Conservation (phyloP, 768 basidiomycete genomes). For the Tulasnella calospora region DNA sequence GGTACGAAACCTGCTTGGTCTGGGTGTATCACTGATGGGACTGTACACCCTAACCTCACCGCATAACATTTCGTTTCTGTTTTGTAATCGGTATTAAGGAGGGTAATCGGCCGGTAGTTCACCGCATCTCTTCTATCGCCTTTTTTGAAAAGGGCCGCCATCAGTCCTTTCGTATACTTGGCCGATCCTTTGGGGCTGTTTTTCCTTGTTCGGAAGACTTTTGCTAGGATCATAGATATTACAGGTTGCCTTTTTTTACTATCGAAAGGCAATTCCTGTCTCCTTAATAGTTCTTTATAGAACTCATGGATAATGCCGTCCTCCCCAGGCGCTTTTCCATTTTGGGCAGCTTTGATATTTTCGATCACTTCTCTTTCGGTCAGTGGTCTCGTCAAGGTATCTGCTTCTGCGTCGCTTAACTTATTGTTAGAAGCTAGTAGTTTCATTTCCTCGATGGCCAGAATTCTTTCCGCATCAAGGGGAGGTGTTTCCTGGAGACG, state of each 20-base stretch:
- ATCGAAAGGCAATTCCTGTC: not conserved
- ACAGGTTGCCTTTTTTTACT: not conserved
- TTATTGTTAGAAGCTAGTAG: not conserved
- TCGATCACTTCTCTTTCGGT: not conserved
- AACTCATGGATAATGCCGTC: conserved; percentile 16
- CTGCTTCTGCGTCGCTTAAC: not conserved
- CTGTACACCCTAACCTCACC: not conserved
- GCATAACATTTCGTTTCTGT: conserved; percentile 3
- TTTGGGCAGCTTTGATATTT: not conserved
- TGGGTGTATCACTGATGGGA: not conserved
- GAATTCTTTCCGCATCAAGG: not conserved
- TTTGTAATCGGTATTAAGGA: conserved; percentile 23
- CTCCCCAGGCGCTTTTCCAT: conserved; percentile 18
- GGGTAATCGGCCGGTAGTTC: conserved; percentile 22
- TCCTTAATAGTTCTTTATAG: not conserved
- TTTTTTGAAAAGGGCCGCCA: conserved; percentile 20
- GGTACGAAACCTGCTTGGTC: conserved; percentile 25
- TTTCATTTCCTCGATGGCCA: not conserved
- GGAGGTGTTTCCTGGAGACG: not conserved
- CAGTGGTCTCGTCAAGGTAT: not conserved
- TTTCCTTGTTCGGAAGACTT: not conserved
- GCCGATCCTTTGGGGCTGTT: not conserved
- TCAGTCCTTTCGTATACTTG: conserved; percentile 4
- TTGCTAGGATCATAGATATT: not conserved
- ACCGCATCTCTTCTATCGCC: not conserved